Conservation (phyloP, 805 yeast species). For the Metschnikowia kofuensis region DNA sequence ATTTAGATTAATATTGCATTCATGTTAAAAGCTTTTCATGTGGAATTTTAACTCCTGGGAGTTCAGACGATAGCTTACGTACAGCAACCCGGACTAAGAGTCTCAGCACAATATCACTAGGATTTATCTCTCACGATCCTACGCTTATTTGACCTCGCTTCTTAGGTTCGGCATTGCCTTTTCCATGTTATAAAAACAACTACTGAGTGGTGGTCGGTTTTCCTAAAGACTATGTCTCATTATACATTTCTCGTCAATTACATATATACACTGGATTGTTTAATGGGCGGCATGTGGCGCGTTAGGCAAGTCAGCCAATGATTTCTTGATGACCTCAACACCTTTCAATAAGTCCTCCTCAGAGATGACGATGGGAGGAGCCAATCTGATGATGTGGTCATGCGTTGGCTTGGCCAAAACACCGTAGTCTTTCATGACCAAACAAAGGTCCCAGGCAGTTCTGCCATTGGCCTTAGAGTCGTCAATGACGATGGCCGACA, state of each 20-base stretch:
- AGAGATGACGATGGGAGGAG: conserved; percentile 91
- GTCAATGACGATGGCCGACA: conserved; percentile 90
- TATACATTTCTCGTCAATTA: neutral
- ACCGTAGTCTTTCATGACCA: conserved; percentile 84
- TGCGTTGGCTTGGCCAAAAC: conserved; percentile 96
- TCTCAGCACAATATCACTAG: too few species aligned
- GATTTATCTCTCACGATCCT: too few species aligned
- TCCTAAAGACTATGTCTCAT: too few species aligned
- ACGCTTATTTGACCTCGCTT: too few species aligned
- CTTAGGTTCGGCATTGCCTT: too few species aligned
- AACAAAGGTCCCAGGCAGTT: conserved; percentile 94
- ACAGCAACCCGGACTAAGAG: too few species aligned
- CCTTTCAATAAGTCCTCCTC: conserved; percentile 84
- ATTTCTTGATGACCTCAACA: conserved; percentile 63
- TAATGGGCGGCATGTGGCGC: conserved; percentile 48
- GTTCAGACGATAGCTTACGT: too few species aligned
- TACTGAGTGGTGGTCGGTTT: too few species aligned
- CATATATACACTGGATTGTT: neutral
- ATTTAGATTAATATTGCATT: neutral
- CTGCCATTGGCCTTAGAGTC: conserved; percentile 79
- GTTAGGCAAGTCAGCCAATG: conserved; percentile 54
- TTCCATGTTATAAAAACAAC: too few species aligned
- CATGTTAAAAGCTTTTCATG: too few species aligned
- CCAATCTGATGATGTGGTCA: conserved; percentile 90
- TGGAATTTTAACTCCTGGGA: too few species aligned